Base-by-base conservation (phyloP, 306 rosid genomes). In the Rubus parviflorus region DNA sequence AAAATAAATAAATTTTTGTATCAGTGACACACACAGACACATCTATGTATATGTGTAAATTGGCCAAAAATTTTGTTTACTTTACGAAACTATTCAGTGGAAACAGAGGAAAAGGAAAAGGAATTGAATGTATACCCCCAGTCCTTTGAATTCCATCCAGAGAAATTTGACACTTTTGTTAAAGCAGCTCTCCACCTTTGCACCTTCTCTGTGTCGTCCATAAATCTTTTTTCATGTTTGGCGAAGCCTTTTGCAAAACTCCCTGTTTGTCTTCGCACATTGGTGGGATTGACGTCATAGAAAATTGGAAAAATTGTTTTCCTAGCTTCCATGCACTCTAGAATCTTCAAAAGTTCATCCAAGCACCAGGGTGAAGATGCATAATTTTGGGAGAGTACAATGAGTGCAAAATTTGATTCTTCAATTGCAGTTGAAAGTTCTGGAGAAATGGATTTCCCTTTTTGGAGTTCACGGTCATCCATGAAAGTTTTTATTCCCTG, bases 201-300 rank as follows among this genome's bases (percentile, higher is more conserved):
- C 1, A 75, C 12, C 14, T 47, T 35, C 1, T 4, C 19, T 4
- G 51, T 11, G 1, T 46, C 47, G 4, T 15, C 19, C n/a, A 45
- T 58, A 25, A 45, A 43, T 12, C 30, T 75, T 4, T 0, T 0
- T 62, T 46, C 62, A 35, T 61, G 77, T 22, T 41, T 45, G 30
- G 4, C 22, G 19, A 75, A 62, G 6, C 71, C 71, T 1, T 45
- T 9, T 17, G 4, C 70, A 61, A 60, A 75, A 15, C 19, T 61
- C 20, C 45, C 48, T 4, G 25, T 62, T 25, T 75, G 78, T 20
- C 60, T 46, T 11, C 72, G 8, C 0, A 62, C 72, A 46, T 42
- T 5, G 3, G 43, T n/a, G 30, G 71, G 78, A 60, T 60, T 42
- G 25, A 75, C 70, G 6, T 75, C 49, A 8, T 75, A 75, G 37